Evolutionary conservation across 2,329 filamentous ascomycete species (phyloP).

Genomic region (Aurifilum marmelostoma): DNA sequence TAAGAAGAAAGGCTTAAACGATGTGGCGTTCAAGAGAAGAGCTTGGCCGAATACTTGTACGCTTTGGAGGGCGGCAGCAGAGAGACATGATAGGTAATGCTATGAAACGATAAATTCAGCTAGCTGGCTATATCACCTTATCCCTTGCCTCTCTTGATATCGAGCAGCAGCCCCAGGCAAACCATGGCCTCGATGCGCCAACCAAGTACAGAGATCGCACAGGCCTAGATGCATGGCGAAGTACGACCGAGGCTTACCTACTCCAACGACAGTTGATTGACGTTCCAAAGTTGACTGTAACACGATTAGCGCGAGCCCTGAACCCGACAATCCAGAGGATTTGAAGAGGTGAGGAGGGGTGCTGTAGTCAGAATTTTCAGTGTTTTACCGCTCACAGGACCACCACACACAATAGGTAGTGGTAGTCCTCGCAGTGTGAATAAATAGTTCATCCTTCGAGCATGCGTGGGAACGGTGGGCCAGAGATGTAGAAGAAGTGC

Average conservation of each 20-base stretch:
- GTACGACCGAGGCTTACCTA: background rate
- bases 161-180: no score
- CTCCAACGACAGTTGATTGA: background rate
- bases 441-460: constrained; percentile 28
- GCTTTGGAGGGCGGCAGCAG: background rate
- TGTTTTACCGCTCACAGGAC: constrained; percentile 27
- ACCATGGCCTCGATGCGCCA: background rate
- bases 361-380: constrained; percentile 30
- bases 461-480: background rate
- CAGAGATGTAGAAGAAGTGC: constrained; percentile 2
- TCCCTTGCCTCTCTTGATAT: background rate
- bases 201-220: background rate
- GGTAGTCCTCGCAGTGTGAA: constrained; percentile 27
- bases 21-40: constrained; percentile 8
- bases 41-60: constrained; percentile 21
- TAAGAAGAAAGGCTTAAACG: background rate
- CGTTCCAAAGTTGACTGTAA: background rate
- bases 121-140: constrained; percentile 1
- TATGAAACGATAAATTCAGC: constrained; percentile 13
- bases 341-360: constrained; percentile 9
- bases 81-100: constrained; percentile 10
- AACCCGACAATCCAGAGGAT: background rate
- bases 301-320: background rate
- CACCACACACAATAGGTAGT: constrained; percentile 30
- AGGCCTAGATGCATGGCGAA: background rate